Percentiles rank a stretch among this genome's conserved stretches.
Conservation (phyloP, 495 filamentous ascomycete genomes). For the Ramalina intermedia region DNA sequence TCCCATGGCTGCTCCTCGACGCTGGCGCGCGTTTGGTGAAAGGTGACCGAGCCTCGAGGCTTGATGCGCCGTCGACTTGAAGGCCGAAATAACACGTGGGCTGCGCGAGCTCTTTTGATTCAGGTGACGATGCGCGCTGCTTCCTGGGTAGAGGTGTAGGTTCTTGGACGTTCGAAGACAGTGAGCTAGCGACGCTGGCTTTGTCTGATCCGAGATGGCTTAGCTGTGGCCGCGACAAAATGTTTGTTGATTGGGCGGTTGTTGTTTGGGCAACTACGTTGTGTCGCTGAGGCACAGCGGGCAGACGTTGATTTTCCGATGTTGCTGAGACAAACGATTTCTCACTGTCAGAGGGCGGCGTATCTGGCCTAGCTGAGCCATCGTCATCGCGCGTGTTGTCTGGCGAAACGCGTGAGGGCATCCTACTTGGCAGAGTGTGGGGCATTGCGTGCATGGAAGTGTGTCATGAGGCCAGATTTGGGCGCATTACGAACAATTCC, state of each 20-base stretch:
- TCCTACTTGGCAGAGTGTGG: not conserved
- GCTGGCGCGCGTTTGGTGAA: slow-evolving; percentile 23
- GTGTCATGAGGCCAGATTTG: no score
- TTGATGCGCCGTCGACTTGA: slow-evolving; percentile 16
- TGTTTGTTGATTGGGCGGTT: not conserved
- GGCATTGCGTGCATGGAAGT: no score
- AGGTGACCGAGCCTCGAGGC: slow-evolving; percentile 20
- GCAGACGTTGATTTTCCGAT: slow-evolving; percentile 8
- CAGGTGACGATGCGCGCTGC: slow-evolving; percentile 4
- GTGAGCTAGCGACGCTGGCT: slow-evolving; percentile 1
- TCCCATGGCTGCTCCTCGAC: slow-evolving; percentile 28
- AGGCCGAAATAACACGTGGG: slow-evolving; percentile 21
- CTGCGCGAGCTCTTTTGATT: not conserved
- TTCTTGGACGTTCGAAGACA: not conserved
- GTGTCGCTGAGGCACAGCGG: slow-evolving; percentile 3
- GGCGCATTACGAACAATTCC: no score
- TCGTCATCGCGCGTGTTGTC: not conserved
- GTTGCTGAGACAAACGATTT: slow-evolving; percentile 12
- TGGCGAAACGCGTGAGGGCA: slow-evolving; percentile 7
- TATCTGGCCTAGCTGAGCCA: not conserved
- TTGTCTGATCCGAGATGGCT: no score
- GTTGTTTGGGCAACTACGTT: slow-evolving; percentile 4
- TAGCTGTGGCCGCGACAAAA: no score
- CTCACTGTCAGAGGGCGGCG: slow-evolving; percentile 9
- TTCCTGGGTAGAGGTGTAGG: not conserved